Base-by-base conservation (phyloP, 306 rosid species). In the Geum urbanum region DNA sequence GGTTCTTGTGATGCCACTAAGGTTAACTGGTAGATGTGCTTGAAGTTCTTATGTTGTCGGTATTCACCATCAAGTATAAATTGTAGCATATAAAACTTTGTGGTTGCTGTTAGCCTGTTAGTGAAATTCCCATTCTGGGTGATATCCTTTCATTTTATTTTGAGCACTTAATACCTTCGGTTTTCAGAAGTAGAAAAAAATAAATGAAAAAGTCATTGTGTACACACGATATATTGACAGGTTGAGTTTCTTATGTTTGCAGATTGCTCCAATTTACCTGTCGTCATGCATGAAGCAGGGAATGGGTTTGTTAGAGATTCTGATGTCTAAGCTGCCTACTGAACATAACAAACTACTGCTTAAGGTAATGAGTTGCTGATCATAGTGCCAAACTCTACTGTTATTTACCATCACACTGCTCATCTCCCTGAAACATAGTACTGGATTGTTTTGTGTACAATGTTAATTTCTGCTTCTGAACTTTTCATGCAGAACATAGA, bases 191-290 rank as follows among this genome's bases (percentile, higher is more conserved):
- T 32, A 32, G 37, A 32, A 2, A 32, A 32, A 32, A 1, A 32
- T 24, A 32, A 32, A 32, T 32, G 43, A 6, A 32, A 27, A 66
- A 27, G 7, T 4, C 16, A 10, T 32, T 2, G 66, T 9, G 47
- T 22, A 61, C 48, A 8, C 20, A 10, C 49, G 12, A 52, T 53
- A 19, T 68, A 49, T 54, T 69, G 63, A 69, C 50, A 53, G 66
- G 76, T 37, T 51, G 68, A 60, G 77, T 70, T 75, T 77, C 46
- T 64, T 69, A 32, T 75, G 73, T 80, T 76, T 79, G 63, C 87
- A 94, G 98, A 85, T 94, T 79, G 96, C 98, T 87, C 98, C 98
- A 58, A 85, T 94, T 72, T 94, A 94, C 84, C 82, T 90, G 83
- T 72, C 88, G n/a, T 90, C 98, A 2, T 94, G 97, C 88, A 74